Base-by-base conservation (phyloP, 2,329 filamentous ascomycete species). In the Claviceps paspali region DNA sequence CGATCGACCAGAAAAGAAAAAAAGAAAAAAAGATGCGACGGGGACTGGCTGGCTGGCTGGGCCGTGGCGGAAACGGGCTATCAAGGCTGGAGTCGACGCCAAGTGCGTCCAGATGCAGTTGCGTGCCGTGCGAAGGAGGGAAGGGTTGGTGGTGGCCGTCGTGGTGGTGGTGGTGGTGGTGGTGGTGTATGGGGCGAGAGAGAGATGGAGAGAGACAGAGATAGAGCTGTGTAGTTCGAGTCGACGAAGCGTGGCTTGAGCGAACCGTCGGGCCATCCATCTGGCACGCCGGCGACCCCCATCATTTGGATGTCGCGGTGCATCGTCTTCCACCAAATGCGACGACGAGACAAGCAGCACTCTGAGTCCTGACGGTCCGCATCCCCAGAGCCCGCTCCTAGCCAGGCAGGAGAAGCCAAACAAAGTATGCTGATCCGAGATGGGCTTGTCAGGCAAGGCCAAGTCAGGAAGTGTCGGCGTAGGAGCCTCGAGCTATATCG, bases 251-350 rank as follows among this genome's bases (percentile, higher is more conserved):
- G 3, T 32, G 14, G 27, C 27, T 29, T 15, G n/a, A 29, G 27
- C 27, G 27, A n/a, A n/a, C n/a, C n/a, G n/a, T n/a, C n/a, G n/a
- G n/a, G n/a, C n/a, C n/a, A n/a, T n/a, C n/a, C n/a, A n/a, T n/a
- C n/a, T n/a, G n/a, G n/a, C n/a, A n/a, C n/a, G n/a, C n/a, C n/a
- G n/a, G n/a, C n/a, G n/a, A n/a, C n/a, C n/a, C n/a, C 8, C 23
- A n/a, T 38, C 3, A 38, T 27, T 38, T n/a, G 23, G 29, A 28
- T 33, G 36, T 23, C 15, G 9, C 21, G 22, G 21, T 38, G 29
- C 29, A 38, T 38, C 28, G 36, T 38, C 29, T 38, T n/a, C 15
- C 29, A n/a, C 8, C 36, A 12, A 21, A 26, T 37, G 29, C 35
- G 35, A 33, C 33, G 31, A 33, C n/a, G n/a, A n/a, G 31, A 33